These are phyloP conservation scores for Saccharomyces uvarum DNA, from an alignment of 1,139 yeast species.

Conservation along the genomic window DNA sequence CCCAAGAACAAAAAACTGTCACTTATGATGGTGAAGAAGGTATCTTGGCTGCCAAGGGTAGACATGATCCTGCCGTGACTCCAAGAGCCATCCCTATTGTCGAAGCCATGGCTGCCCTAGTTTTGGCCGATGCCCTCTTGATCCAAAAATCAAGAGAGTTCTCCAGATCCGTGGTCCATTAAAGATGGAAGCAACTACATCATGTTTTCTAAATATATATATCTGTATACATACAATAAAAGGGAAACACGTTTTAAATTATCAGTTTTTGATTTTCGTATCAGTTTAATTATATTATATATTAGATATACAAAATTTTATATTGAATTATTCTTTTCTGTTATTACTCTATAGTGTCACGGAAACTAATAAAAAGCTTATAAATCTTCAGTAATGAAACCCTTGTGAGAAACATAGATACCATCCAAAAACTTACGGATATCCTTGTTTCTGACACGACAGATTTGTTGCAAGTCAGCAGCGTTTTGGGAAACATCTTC, in stretches of 20 bases:
- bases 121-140: conserved; percentile 75
- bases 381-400: conserved; percentile 53
- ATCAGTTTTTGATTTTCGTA: not conserved
- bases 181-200: not conserved
- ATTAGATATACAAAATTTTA: not conserved
- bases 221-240: not conserved
- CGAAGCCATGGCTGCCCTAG: conserved; percentile 95
- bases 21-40: conserved; percentile 84
- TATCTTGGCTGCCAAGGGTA: conserved; percentile 87
- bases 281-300: not conserved
- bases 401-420: conserved; percentile 97
- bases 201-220: not conserved
- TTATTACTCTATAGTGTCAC: not conserved
- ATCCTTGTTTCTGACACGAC: conserved; percentile 99
- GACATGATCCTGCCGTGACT: conserved; percentile 97
- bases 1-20: conserved; percentile 83
- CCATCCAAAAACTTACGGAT: conserved; percentile 99
- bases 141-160: conserved; percentile 79
- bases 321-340: not conserved
- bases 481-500: conserved; percentile 98
- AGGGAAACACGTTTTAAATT: not conserved
- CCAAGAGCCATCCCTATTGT: conserved; percentile 98
- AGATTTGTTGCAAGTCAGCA: conserved; percentile 96
- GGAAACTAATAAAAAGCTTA: conserved; percentile 14
- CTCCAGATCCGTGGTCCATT: conserved; percentile 21